These are phyloP conservation scores for Apiotrichum sp. DNA, from an alignment of 1,284 basidiomycete species.

Conservation along the genomic window DNA sequence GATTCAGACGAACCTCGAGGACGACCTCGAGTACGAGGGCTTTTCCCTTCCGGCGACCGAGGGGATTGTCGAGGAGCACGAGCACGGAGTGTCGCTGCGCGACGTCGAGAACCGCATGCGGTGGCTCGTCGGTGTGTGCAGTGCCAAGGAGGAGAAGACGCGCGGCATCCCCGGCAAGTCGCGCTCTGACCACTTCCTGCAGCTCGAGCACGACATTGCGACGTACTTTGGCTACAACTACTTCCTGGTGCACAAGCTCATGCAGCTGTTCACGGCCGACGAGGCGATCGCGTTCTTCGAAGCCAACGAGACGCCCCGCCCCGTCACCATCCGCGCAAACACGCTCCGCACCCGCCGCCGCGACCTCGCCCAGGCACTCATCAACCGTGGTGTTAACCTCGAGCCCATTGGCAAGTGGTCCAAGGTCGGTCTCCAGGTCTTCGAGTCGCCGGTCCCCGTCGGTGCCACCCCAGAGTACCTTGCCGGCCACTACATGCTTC, in stretches of 20 bases:
- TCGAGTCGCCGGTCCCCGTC: constrained; percentile 92
- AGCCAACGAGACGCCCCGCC: constrained; percentile 91
- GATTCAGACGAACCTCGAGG: constrained; percentile 50
- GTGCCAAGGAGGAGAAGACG: constrained; percentile 65
- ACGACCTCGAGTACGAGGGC: constrained; percentile 59
- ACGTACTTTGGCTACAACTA: constrained; percentile 98
- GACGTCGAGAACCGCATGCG: constrained; percentile 83
- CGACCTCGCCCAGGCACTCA: constrained; percentile 88
- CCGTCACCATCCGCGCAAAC: constrained; percentile 97
- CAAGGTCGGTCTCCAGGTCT: constrained; percentile 95
- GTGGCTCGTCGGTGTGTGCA: constrained; percentile 73
- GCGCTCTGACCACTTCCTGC: constrained; percentile 82
- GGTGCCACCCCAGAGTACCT: constrained; percentile 98
- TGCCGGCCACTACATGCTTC: constrained; percentile 98
- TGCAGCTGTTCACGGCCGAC: constrained; percentile 84
- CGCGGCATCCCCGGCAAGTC: constrained; percentile 58
- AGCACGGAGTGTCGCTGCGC: constrained; percentile 62
- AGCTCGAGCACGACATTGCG: constrained; percentile 79
- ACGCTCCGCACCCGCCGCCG: constrained; percentile 88
- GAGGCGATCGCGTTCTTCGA: constrained; percentile 99
- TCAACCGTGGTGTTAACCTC: constrained; percentile 93
- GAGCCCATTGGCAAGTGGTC: constrained; percentile 99
- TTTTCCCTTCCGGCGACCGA: constrained; percentile 74
- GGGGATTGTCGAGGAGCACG: constrained; percentile 75
- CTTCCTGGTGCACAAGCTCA: constrained; percentile 89